Evolutionary conservation across 257 asterid genomes (phyloP).

Genomic region (Petunia secreta): DNA sequence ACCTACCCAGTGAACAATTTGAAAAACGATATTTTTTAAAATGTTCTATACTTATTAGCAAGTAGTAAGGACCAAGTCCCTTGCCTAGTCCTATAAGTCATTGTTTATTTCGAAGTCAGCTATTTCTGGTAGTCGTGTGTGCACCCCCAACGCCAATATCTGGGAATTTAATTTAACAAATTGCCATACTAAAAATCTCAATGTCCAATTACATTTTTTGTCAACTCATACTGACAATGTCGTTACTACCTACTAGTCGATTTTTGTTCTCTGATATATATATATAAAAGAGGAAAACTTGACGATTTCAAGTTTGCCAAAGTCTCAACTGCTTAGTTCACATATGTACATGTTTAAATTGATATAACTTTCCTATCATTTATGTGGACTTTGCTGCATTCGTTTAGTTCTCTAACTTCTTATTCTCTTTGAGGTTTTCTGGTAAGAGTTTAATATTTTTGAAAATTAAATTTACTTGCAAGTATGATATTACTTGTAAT

Average conservation of each 20-base stretch:
- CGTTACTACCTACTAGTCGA: background rate
- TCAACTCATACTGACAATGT: background rate
- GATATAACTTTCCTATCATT: background rate
- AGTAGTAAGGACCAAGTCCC: background rate
- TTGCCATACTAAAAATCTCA: constrained; percentile 1
- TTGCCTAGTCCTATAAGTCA: background rate
- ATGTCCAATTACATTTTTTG: background rate
- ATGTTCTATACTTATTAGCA: no score
- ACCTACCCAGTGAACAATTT: background rate
- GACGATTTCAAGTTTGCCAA: background rate
- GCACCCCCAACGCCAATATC: background rate
- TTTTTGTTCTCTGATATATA: background rate
- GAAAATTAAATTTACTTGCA: no score
- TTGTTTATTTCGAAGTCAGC: background rate
- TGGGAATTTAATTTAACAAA: background rate
- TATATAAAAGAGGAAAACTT: constrained; percentile 8
- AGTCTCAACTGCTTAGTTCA: background rate
- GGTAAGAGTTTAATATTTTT: background rate
- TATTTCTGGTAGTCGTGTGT: no score
- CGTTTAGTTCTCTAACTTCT: background rate
- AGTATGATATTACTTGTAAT: no score
- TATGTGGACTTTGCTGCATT: background rate
- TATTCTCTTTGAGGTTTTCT: background rate
- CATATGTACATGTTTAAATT: background rate
- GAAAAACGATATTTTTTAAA: no score